Evolutionary conservation across 2,329 filamentous ascomycete genomes (phyloP), one percentile per base, ranked within the genome.

Genomic region (Graphium sp.): DNA sequence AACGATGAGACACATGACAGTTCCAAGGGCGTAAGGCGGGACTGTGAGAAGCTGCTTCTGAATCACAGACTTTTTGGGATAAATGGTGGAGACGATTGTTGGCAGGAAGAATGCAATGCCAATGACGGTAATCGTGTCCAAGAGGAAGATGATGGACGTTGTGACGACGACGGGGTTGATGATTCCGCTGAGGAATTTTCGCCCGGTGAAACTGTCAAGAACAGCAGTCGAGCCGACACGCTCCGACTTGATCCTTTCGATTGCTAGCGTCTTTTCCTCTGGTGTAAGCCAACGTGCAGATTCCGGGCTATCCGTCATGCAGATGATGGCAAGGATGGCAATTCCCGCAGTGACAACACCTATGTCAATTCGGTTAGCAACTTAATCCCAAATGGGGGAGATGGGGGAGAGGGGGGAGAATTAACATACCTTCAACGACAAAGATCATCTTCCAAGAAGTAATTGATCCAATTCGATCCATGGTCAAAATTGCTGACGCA

Each of bases 371-470:
- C n/a, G n/a, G n/a, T n/a, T n/a, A n/a, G n/a, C n/a, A n/a, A n/a
- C n/a, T n/a, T n/a, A n/a, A n/a, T n/a, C n/a, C n/a, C n/a, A n/a
- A n/a, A n/a, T n/a, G n/a, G n/a, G n/a, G n/a, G n/a, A n/a, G n/a
- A n/a, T n/a, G n/a, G n/a, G n/a, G n/a, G n/a, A n/a, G n/a, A n/a
- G n/a, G n/a, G n/a, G n/a, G n/a, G n/a, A n/a, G n/a, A n/a, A n/a
- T n/a, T n/a, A n/a, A n/a, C n/a, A n/a, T n/a, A n/a, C n/a, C 75
- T 43, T 80, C 74, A 11, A 80, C 68, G 4, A 60, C 62, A 30
- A 79, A 80, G 29, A 80, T 76, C 72, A 78, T 76, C 7, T 73
- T 55, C 75, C 74, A 80, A 6, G 48, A 51, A 15, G 50, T 52
- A 0, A 77, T 46, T 5, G 53, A 44, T 5, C 70, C 74, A 29